A percentile compares a stretch with the other conserved stretches of the same genome.
Evolutionary conservation across 1,284 basidiomycete genomes (phyloP).

Genomic region (Termitomyces sp.): DNA sequence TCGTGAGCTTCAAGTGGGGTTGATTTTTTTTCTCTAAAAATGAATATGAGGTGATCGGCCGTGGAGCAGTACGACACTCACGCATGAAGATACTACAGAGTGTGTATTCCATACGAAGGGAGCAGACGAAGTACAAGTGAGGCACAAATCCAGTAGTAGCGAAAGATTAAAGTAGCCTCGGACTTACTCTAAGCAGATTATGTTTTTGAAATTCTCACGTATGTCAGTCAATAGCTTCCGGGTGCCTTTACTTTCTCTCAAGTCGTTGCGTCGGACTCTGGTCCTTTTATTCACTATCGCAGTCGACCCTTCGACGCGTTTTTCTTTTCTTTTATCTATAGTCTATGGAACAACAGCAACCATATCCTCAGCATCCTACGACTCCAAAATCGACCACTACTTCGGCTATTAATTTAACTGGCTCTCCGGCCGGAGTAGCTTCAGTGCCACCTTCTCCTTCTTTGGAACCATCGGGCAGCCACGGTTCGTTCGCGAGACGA

Average conservation of each 20-base stretch:
- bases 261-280: constrained; percentile 1
- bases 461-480: constrained; percentile 40
- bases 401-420: constrained; percentile 52
- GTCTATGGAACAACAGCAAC: constrained; percentile 20
- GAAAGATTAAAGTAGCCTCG: background rate
- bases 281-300: constrained; percentile 2
- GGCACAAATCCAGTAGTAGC: too few species aligned
- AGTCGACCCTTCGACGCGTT: constrained; percentile 16
- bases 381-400: constrained; percentile 38
- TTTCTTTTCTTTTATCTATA: constrained; percentile 5
- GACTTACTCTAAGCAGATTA: background rate
- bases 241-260: background rate
- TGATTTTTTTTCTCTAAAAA: background rate
- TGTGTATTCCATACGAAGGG: background rate
- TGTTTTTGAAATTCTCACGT: background rate
- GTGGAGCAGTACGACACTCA: background rate
- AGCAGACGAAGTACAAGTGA: background rate
- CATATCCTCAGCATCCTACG: constrained; percentile 21
- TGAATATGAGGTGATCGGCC: too few species aligned
- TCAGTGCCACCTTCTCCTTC: constrained; percentile 46
- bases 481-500: constrained; percentile 37
- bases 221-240: background rate
- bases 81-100: background rate
- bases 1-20: background rate
- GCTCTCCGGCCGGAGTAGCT: constrained; percentile 36